phyloP scores from a whole-genome alignment of 2,329 filamentous ascomycete genomes.

The Trichophyton equinum region DNA sequence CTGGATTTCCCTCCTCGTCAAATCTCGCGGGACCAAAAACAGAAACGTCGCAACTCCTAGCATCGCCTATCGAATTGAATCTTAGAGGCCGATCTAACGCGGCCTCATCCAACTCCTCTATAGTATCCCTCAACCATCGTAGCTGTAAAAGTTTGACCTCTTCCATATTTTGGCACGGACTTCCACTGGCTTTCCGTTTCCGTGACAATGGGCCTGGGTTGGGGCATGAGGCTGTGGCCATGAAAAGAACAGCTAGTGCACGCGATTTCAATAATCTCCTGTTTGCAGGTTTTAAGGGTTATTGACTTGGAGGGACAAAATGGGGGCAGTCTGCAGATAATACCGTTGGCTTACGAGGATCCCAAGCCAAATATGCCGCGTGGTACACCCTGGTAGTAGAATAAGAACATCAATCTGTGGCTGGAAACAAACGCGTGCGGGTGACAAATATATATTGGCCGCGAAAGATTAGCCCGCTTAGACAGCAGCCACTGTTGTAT shows the following conservation, averaged over 20 bases:
- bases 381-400: no score
- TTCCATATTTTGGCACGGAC: not conserved
- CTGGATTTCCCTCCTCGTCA: slow-evolving; percentile 9
- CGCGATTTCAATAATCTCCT: not conserved
- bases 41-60: not conserved
- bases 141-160: not conserved
- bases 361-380: no score
- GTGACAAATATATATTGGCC: no score
- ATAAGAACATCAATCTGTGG: no score
- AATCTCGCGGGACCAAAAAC: not conserved
- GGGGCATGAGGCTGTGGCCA: not conserved
- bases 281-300: not conserved
- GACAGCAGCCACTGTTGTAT: no score
- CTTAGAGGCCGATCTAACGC: not conserved
- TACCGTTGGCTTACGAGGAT: no score
- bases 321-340: no score
- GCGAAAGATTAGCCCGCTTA: no score
- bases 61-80: not conserved
- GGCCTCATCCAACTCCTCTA: not conserved
- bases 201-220: not conserved
- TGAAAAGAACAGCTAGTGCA: not conserved
- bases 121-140: not conserved
- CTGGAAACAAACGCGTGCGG: no score
- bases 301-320: no score
- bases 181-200: not conserved